phyloP scores from a whole-genome alignment of 768 basidiomycete species.

The Leccinum variicolor region DNA sequence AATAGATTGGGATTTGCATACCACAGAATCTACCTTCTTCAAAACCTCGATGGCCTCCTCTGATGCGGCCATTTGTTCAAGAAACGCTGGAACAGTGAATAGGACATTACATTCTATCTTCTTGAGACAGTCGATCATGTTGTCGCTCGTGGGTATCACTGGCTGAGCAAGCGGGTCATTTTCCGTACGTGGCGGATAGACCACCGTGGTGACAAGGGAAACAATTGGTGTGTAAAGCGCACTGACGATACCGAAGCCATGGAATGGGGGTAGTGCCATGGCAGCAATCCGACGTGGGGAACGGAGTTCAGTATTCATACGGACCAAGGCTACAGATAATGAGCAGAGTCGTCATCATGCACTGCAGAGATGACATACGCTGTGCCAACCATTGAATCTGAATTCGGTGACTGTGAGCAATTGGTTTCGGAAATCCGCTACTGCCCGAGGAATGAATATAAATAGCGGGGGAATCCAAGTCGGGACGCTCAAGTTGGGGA shows the following conservation, averaged over 20 bases:
- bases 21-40: conserved; percentile 25
- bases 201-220: conserved; percentile 9
- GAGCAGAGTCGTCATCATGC: not conserved
- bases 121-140: conserved; percentile 34
- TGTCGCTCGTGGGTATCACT: conserved; percentile 36
- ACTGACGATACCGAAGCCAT: conserved; percentile 18
- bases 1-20: conserved; percentile 15
- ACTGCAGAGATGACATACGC: conserved; percentile 25
- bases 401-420: conserved; percentile 33
- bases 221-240: conserved; percentile 20
- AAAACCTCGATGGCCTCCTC: conserved; percentile 23
- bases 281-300: conserved; percentile 15
- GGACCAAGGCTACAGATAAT: conserved; percentile 4
- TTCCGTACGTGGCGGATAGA: conserved; percentile 27
- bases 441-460: conserved; percentile 51
- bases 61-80: conserved; percentile 35
- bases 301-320: conserved; percentile 1
- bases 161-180: conserved; percentile 26
- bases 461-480: conserved; percentile 35
- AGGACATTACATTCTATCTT: conserved; percentile 28
- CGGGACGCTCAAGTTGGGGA: conserved; percentile 6
- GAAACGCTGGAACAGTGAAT: conserved; percentile 36
- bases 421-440: conserved; percentile 47
- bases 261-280: conserved; percentile 29
- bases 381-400: conserved; percentile 34